These are phyloP conservation scores for Macrophomina pseudophaseolina DNA, from an alignment of 2,329 filamentous ascomycete species.

Conservation along the genomic window DNA sequence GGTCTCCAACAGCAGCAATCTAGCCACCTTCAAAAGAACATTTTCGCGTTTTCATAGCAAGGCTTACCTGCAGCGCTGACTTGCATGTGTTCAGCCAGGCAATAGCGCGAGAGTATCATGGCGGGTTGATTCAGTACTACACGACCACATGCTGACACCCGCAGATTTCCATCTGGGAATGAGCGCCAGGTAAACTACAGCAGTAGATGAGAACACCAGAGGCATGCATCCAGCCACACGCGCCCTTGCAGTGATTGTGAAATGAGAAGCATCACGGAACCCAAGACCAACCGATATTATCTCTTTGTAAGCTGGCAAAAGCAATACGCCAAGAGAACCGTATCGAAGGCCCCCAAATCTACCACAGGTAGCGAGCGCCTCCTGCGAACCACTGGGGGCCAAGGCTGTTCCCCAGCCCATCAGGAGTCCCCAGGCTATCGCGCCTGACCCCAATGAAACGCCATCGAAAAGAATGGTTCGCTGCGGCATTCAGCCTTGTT, in stretches of 20 bases:
- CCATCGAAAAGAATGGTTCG: slow-evolving; percentile 1
- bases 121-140: not conserved
- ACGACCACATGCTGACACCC: not conserved
- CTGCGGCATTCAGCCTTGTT: slow-evolving; percentile 6
- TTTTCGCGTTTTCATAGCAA: too few relatives aligned
- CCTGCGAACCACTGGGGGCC: slow-evolving; percentile 1
- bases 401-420: not conserved
- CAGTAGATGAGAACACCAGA: not conserved
- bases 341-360: not conserved
- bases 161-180: not conserved
- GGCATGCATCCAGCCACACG: slow-evolving; percentile 13
- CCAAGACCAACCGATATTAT: not conserved
- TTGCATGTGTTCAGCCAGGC: slow-evolving; percentile 5
- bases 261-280: not conserved
- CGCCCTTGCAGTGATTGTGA: not conserved
- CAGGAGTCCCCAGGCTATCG: not conserved
- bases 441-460: slow-evolving; percentile 15
- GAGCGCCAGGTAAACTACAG: not conserved
- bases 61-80: not conserved
- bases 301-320: not conserved
- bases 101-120: not conserved
- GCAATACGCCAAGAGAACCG: not conserved
- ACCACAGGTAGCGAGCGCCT: not conserved
- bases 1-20: not conserved
- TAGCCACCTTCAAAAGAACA: too few relatives aligned